phyloP scores from a whole-genome alignment of 2,329 filamentous ascomycete genomes.

The Nigrospora oryzae region DNA sequence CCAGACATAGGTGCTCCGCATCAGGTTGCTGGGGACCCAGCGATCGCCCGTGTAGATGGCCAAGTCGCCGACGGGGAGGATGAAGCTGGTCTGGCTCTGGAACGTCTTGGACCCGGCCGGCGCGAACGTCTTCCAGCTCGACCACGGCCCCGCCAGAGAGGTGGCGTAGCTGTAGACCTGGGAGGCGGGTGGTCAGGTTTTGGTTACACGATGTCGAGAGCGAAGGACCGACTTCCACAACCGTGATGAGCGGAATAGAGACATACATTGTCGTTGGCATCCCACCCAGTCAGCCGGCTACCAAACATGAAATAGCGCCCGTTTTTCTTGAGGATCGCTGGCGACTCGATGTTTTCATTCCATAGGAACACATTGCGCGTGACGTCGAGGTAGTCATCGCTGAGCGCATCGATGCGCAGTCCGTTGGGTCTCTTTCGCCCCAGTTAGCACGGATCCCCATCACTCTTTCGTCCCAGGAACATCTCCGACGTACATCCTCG shows the following conservation, averaged over 20 bases:
- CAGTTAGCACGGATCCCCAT: background rate
- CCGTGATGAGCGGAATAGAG: background rate
- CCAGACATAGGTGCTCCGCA: constrained; percentile 56
- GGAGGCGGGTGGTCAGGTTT: background rate
- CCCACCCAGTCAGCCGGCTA: constrained; percentile 47
- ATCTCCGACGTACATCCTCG: constrained; percentile 41
- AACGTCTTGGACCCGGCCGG: constrained; percentile 48
- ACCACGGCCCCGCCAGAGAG: constrained; percentile 52
- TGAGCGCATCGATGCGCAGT: constrained; percentile 47
- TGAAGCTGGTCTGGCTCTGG: constrained; percentile 50
- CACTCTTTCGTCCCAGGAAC: background rate
- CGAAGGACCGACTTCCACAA: background rate
- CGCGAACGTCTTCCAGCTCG: constrained; percentile 50
- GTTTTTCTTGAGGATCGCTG: constrained; percentile 52
- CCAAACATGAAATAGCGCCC: constrained; percentile 59
- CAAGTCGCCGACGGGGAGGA: constrained; percentile 34
- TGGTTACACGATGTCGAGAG: background rate
- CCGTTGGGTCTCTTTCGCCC: constrained; percentile 40
- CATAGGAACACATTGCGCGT: constrained; percentile 40
- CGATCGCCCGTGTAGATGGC: constrained; percentile 60
- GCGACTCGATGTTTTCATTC: constrained; percentile 48
- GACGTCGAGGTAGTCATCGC: constrained; percentile 47
- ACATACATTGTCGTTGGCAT: constrained; percentile 53
- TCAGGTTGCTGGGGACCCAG: constrained; percentile 53
- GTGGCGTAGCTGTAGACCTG: constrained; percentile 47